Conservation (phyloP, 2,329 filamentous ascomycete genomes). For the Fusarium sp. region DNA sequence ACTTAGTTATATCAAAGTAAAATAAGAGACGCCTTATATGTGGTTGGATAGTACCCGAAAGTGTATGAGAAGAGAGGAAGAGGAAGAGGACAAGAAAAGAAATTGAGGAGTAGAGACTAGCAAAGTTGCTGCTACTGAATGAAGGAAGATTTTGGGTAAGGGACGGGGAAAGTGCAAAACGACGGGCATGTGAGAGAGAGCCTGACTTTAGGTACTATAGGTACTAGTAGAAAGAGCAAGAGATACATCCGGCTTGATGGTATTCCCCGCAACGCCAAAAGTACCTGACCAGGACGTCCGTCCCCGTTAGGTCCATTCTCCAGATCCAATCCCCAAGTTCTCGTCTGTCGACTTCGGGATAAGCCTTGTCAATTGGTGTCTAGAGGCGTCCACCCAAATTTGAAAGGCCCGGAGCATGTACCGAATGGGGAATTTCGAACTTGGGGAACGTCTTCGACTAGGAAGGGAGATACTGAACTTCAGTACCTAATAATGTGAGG, state of each 20-base stretch:
- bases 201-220: too few species aligned
- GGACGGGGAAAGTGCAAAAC: conserved; percentile 25
- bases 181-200: conserved; percentile 45
- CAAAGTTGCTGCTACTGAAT: conserved; percentile 15
- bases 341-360: conserved; percentile 34
- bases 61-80: conserved; percentile 5
- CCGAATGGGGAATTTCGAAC: conserved; percentile 40
- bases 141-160: conserved; percentile 2
- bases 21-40: conserved; percentile 6
- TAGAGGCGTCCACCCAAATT: conserved; percentile 24
- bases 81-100: conserved; percentile 19
- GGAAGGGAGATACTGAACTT: conserved; percentile 4
- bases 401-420: conserved; percentile 26
- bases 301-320: conserved; percentile 16
- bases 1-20: conserved; percentile 19
- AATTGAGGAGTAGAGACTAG: conserved; percentile 23
- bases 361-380: conserved; percentile 31
- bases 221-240: conserved; percentile 10
- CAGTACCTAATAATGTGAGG: neutral
- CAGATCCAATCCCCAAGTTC: conserved; percentile 40
- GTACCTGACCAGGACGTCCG: conserved; percentile 36
- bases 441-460: neutral
- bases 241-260: conserved; percentile 37
- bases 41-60: conserved; percentile 9
- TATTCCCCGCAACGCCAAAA: conserved; percentile 37